Percentiles rank a stretch among this genome's conserved stretches.
Evolutionary conservation across 2,329 filamentous ascomycete genomes (phyloP).

Genomic region (Penicillium hesseltinei): DNA sequence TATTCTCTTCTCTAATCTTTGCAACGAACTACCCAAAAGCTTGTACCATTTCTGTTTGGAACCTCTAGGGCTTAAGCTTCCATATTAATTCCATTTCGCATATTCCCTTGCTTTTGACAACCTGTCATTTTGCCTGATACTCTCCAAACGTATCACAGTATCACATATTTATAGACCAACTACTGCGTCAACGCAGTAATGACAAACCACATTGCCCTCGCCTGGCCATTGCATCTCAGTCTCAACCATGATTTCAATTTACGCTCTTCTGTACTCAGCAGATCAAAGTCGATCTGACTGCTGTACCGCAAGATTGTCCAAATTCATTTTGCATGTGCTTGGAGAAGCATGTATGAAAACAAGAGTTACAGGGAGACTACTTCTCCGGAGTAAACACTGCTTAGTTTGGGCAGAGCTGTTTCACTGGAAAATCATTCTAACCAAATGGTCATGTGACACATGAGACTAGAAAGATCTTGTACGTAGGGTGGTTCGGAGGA

Average conservation of each 20-base stretch:
- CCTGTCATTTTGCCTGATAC: background rate
- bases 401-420: too few relatives aligned
- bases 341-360: background rate
- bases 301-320: too few relatives aligned
- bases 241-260: background rate
- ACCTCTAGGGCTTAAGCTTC: background rate
- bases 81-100: background rate
- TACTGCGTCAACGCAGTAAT: background rate
- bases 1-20: background rate
- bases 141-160: background rate
- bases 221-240: background rate
- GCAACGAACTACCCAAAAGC: background rate
- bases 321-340: background rate
- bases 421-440: background rate
- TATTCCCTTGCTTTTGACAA: background rate
- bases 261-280: background rate
- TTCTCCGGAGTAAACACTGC: background rate
- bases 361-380: background rate
- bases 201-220: background rate
- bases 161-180: background rate
- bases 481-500: too few relatives aligned
- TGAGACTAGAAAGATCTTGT: background rate
- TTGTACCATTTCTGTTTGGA: background rate
- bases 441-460: background rate
- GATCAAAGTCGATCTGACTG: background rate